Evolutionary conservation across 208 protist species (phyloP), one percentile per base, ranked within the genome.

Genomic region (Leishmania mexicana): DNA sequence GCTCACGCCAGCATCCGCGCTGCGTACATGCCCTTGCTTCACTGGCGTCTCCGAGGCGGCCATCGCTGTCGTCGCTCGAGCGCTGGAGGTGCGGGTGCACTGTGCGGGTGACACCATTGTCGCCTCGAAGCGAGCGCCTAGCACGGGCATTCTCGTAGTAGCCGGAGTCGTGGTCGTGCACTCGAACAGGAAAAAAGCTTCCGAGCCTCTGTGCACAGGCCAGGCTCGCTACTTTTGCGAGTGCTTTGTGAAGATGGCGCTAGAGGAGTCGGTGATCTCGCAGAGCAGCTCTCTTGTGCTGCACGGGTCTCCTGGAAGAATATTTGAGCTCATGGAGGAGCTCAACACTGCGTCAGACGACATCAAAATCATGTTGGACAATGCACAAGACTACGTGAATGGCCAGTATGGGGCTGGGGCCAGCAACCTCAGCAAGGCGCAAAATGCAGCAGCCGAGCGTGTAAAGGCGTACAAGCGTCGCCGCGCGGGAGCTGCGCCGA

Each of bases 201-300:
- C 42, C 3, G 10, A 70, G 62, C 57, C 10, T 17, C 74, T 86
- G 31, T 11, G 54, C 31, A 79, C 78, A 54, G 92, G 92, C 38
- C 53, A 84, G 72, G 80, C 83, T 35, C 62, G 83, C 38, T 91
- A 80, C n/a, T 92, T 96, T 75, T 86, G 84, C 64, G 92, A 96
- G 65, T 81, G 81, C 72, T 75, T 94, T 31, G 82, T 85, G 35
- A 81, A 84, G n/a, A 84, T 87, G 77, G 40, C 60, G 42, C 53
- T 88, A 47, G 38, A 51, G 6, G 78, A 88, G 53, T 67, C 85
- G 8, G 67, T 94, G 31, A 74, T 85, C 57, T 79, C 90, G 13
- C 76, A 76, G 42, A 93, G 86, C 53, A 89, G 85, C 58, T 74
- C 78, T 51, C 49, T 93, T 47, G 78, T 93, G 19, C 79, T 96